phyloP scores from a whole-genome alignment of 306 rosid species.

The Cicer judaicum region DNA sequence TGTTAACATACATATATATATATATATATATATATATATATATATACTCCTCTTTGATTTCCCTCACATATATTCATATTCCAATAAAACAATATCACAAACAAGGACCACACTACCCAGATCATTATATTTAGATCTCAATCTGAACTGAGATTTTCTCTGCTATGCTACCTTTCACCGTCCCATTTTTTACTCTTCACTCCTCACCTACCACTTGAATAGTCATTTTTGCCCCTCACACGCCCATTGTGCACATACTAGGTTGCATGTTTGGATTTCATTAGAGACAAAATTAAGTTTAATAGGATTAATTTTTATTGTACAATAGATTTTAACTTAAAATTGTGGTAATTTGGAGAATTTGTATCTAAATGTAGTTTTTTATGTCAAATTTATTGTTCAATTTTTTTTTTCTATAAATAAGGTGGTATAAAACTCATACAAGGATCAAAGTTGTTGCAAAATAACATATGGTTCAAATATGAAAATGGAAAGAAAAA shows the following conservation, averaged over 20 bases:
- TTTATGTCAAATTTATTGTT: too few relatives aligned
- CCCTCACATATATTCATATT: conserved; percentile 38
- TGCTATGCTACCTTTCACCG: conserved; percentile 44
- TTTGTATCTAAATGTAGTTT: too few relatives aligned
- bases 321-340: too few relatives aligned
- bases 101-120: conserved; percentile 61
- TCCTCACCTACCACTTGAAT: conserved; percentile 56
- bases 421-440: too few relatives aligned
- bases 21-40: too few relatives aligned
- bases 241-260: neutral
- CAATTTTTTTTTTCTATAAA: too few relatives aligned
- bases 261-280: neutral
- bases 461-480: too few relatives aligned
- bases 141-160: conserved; percentile 76
- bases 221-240: conserved; percentile 45
- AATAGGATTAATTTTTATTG: too few relatives aligned
- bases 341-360: too few relatives aligned
- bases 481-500: too few relatives aligned
- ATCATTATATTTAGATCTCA: conserved; percentile 74
- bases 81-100: conserved; percentile 54
- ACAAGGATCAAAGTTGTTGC: too few relatives aligned
- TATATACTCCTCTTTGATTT: conserved; percentile 12
- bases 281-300: too few relatives aligned
- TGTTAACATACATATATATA: neutral
- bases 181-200: conserved; percentile 45